Evolutionary conservation across 805 yeast genomes (phyloP), one percentile per base, ranked within the genome.

Genomic region (Candida chilensis): DNA sequence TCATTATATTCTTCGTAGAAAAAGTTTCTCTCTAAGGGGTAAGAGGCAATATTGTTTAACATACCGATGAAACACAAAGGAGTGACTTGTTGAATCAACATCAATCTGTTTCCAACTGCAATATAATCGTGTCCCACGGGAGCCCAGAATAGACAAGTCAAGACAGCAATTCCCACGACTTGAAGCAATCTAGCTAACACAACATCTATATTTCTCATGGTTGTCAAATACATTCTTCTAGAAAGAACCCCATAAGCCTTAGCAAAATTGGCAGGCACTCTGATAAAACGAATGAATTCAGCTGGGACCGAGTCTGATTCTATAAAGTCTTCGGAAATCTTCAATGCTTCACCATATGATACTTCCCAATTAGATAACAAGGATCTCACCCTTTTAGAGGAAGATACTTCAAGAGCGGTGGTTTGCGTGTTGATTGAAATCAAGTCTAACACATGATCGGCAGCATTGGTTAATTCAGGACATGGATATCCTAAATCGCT

Each of bases 1-100:
- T 85, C 95, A 36, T 68, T 69, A 40, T 74, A 75, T 43, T 86
- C 95, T 35, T 80, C 81, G 48, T 82, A 84, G 46, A 86, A 86
- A 27, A 78, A 70, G 40, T 78, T 68, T 37, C 88, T 60, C 42
- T 84, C 92, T 10, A 56, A 50, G 2, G 95, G 94, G 46, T 78
- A 86, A 11, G 81, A 64, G 1, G 88, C 71, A 45, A 85, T 60
- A 49, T 84, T 85, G 42, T 79, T 82, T 32, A 86, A 64, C 67
- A 85, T 71, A 1, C 95, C 95, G 28, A 77, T 75, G 48, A 76
- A 86, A 45, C 80, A 85, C 30, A 85, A 48, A 18, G 85, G 75
- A 15, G 79, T 58, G 3, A 78, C 67, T 44, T 82, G 83, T 49
- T 86, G 95, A 3, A 80, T 66, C 29, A 85, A 54, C 3, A 95